Conservation (phyloP, 2,329 filamentous ascomycete genomes). For the Ophiostoma sp. region DNA sequence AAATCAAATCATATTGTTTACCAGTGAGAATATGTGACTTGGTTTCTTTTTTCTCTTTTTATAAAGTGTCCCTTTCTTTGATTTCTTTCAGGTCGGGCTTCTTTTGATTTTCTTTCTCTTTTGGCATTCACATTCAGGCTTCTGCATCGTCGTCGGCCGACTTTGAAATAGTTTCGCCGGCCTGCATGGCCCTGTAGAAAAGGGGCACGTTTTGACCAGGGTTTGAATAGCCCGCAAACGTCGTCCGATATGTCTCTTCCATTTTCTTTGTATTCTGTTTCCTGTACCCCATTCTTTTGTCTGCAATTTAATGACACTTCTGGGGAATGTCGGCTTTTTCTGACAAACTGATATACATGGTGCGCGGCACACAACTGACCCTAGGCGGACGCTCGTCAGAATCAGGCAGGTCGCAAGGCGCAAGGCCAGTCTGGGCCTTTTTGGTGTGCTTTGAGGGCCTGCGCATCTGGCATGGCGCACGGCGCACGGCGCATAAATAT, state of each 20-base stretch:
- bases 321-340: neutral
- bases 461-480: neutral
- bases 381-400: slow-evolving; percentile 5
- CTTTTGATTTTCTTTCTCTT: neutral
- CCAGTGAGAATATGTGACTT: no score
- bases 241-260: neutral
- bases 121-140: neutral
- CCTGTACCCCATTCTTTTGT: neutral
- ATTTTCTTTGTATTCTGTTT: neutral
- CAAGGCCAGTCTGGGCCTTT: neutral
- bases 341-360: neutral
- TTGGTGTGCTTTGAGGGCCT: neutral
- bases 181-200: neutral
- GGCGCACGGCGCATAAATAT: neutral
- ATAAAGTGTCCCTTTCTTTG: neutral
- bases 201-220: neutral
- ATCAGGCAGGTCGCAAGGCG: slow-evolving; percentile 12
- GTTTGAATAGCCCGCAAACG: neutral
- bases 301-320: neutral
- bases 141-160: neutral
- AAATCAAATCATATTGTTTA: no score
- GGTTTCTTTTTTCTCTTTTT: neutral
- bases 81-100: neutral
- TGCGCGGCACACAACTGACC: neutral
- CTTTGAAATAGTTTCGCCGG: neutral